Base-by-base conservation (phyloP, 495 filamentous ascomycete species). In the Penicillium steckii region DNA sequence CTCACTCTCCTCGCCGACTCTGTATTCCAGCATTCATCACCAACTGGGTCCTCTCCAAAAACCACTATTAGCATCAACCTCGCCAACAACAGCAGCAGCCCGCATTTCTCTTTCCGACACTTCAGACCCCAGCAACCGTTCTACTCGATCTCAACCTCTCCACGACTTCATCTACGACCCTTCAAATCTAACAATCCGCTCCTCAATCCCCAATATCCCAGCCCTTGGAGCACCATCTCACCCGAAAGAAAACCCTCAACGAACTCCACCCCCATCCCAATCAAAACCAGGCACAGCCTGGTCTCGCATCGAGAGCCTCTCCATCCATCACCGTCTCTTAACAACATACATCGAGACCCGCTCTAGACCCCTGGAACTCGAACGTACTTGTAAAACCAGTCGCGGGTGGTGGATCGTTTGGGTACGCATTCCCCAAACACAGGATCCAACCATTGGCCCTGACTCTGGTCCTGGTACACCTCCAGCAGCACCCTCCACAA, bases 391-490 rank as follows among this genome's bases (percentile, higher is more conserved):
- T 69, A 95, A 96, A 77, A 97, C 92, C 4, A 87, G 76, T 42
- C 80, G 91, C 8, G 91, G 91, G 1, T 98, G 93, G 92, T 98
- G 95, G 94, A 78, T 97, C 23, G 88, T 97, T 44, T 97, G 95
- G 92, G 90, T 88, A 46, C 79, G 88, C 33, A 72, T 93, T 8
- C 73, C 85, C 3, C 44, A 51, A 8, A 59, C 8, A 72, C 76
- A 32, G 29, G 29, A n/a, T 13, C 10, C 29, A 13, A 13, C 10
- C 32, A 35, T 4, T 1, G 33, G n/a, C 13, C 1, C 37, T 8
- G 8, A 19, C 1, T 22, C 9, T n/a, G n/a, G n/a, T 24, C 38
- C 38, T 9, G n/a, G 61, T 2, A 40, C 44, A 33, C 35, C 32
- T 12, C 57, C 37, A 44, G 35, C 52, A n/a, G 46, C 19, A 40